Evolutionary conservation across 768 basidiomycete species (phyloP), one percentile per base, ranked within the genome.

Genomic region (Leccinum subtestaceum): DNA sequence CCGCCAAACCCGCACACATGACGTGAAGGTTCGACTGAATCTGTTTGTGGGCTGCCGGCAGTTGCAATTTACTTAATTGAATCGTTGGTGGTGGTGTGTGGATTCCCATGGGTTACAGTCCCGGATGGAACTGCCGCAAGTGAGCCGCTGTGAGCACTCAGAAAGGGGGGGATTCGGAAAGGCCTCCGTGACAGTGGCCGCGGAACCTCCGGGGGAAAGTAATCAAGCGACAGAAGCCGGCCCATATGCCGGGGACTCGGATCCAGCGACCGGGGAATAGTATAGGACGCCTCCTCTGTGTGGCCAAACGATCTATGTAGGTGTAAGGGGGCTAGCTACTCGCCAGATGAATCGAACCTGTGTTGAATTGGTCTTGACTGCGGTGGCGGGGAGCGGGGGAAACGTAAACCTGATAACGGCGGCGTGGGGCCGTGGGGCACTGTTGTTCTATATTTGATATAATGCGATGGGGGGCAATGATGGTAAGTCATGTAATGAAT

Each of bases 81-180:
- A 45, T 40, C 49, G 11, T 2, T 56, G 17, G 40, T 23, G 38
- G 25, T 29, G 27, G 23, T 29, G 51, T 25, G 25, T 31, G n/a
- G 49, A 49, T 23, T 21, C 31, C 46, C 3, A n/a, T 45, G 17
- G 38, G 29, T 17, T 10, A 34, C 40, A n/a, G 32, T 21, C 19
- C 19, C 5, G 19, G 19, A 19, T 45, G 45, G 32, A 47, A 25
- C 13, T 40, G 56, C 40, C 29, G 38, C 56, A 29, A 58, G 43
- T 58, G 57, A 25, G 13, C 17, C 7, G 47, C 52, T 63, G 52
- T 38, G 61, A 53, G 10, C 13, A n/a, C 32, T 43, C 40, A 43
- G n/a, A 43, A 25, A 15, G 25, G 57, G 45, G 31, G 45, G 21
- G 1, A 32, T n/a, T n/a, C 31, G 31, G 52, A 9, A 19, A 23